Evolutionary conservation across 768 basidiomycete species (phyloP).

Genomic region (Hortiboletus campestris): DNA sequence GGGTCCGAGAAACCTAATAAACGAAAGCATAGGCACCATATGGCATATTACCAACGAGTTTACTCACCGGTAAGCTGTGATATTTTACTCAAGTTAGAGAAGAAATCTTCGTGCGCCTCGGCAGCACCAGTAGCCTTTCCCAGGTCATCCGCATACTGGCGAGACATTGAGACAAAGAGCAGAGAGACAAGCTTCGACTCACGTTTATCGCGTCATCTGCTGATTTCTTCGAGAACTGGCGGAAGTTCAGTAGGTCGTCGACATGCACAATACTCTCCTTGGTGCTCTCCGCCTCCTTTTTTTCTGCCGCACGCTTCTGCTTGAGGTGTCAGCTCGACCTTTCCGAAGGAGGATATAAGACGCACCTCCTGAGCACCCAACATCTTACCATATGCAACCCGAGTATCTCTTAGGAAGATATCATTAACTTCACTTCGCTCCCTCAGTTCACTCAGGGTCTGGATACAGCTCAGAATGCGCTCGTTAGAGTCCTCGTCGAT

Average conservation of each 20-base stretch:
- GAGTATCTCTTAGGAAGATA: slow-evolving; percentile 83
- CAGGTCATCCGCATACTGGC: slow-evolving; percentile 84
- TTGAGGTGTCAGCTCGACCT: slow-evolving; percentile 1
- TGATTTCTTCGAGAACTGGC: slow-evolving; percentile 93
- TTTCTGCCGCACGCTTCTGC: slow-evolving; percentile 87
- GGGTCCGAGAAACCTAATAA: slow-evolving; percentile 90
- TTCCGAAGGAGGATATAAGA: background rate
- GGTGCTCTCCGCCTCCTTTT: slow-evolving; percentile 76
- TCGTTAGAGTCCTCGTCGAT: slow-evolving; percentile 99
- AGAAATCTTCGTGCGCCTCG: slow-evolving; percentile 87
- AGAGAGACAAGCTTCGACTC: slow-evolving; percentile 15
- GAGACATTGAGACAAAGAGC: background rate
- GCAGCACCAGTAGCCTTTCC: slow-evolving; percentile 83
- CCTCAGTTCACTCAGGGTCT: slow-evolving; percentile 82
- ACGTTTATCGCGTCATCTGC: slow-evolving; percentile 78
- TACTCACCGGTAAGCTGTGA: slow-evolving; percentile 84
- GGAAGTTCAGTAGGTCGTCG: slow-evolving; percentile 88
- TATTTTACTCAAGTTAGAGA: slow-evolving; percentile 90
- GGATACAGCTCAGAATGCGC: slow-evolving; percentile 94
- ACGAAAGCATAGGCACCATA: background rate
- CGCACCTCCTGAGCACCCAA: slow-evolving; percentile 87
- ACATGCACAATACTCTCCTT: slow-evolving; percentile 78
- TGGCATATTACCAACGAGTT: background rate
- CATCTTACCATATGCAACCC: slow-evolving; percentile 92
- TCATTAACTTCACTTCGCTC: slow-evolving; percentile 56